Evolutionary conservation across 177 flowering plant genomes (phyloP), one percentile per base, ranked within the genome.

Genomic region (Vitis hybrid): DNA sequence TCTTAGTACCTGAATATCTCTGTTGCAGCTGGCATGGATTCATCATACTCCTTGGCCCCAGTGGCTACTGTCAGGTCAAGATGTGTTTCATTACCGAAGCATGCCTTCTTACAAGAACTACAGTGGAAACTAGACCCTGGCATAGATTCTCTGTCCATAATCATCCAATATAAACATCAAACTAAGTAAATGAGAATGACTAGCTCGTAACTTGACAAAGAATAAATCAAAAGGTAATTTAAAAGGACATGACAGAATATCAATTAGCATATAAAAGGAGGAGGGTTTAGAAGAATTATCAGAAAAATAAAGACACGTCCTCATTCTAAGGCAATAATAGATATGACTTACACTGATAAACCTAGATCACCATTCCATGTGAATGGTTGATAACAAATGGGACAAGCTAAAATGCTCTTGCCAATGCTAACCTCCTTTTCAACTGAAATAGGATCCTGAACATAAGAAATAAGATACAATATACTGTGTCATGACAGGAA

Each of bases 1-100:
- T 58, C 51, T 2, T 6, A 50, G 15, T 45, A 91, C 97, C 94
- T 90, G 82, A 94, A 94, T 67, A 94, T 4, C 81, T 91, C 93
- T 1, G 94, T 85, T 58, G 88, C 78, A 56, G 67, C 62, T 0
- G 94, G 89, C 81, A 73, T 70, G 32, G 79, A 26, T 75, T 86
- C 94, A 51, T 69, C 81, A 70, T 86, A 89, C 61, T 75, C 79
- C 79, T 83, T 87, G 67, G 88, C 70, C 23, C 88, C 91, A 76
- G 88, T 80, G 62, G 86, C 72, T 57, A 80, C 78, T 13, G 91
- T 86, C 65, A 94, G 72, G 56, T 94, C 94, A 62, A 89, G 65
- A 80, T 85, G 87, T 6, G 84, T 70, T 60, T 85, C 85, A 51
- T 79, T 80, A 55, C 85, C 80, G 56, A 52, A 65, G 79, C 84